Base-by-base conservation (phyloP, 2,329 filamentous ascomycete genomes). In the Pseudocercospora fijiensis region DNA sequence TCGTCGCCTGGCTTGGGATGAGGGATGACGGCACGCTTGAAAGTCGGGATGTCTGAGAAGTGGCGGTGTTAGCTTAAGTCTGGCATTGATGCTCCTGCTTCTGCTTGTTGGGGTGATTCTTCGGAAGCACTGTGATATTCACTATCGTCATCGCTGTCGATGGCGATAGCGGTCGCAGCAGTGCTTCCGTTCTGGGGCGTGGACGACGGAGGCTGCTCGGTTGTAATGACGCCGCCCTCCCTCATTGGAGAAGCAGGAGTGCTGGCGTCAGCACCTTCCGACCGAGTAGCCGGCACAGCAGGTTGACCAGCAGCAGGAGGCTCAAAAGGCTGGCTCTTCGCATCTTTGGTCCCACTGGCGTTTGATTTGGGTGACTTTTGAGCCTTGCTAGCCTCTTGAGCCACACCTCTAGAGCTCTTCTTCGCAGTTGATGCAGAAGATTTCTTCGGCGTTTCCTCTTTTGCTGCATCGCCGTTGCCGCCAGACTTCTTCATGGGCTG, bases 211-310 rank as follows among this genome's bases (percentile, higher is more conserved):
- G 47, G 13, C n/a, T 45, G 33, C 47, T 20, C 45, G 45, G 16
- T 27, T 9, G 30, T 43, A 27, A 24, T 53, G 26, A 58, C 47
- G 28, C 24, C 61, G 58, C 58, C 55, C 55, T 70, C 65, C 64
- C 69, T 73, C 67, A 67, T 68, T 9, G 57, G 43, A 16, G 67
- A 69, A 70, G 70, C 62, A 70, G 66, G 64, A 68, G 59, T 43
- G 63, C 62, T 64, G 43, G 57, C 55, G 28, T 30, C 26, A 53
- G 22, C 49, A 53, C 24, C 2, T 49, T 22, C 45, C 45, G 45
- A 22, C 10, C 9, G 20, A 22, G 45, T 18, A 22, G 45, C 20
- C 4, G 16, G 45, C 45, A 49, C 45, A 26, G 45, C 26, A 8
- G 13, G 18, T 8, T 56, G 26, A 28, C 22, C 28, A 33, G 26